These are phyloP conservation scores for Allantophomopsis cytisporea DNA, from an alignment of 2,329 filamentous ascomycete species.

Conservation along the genomic window DNA sequence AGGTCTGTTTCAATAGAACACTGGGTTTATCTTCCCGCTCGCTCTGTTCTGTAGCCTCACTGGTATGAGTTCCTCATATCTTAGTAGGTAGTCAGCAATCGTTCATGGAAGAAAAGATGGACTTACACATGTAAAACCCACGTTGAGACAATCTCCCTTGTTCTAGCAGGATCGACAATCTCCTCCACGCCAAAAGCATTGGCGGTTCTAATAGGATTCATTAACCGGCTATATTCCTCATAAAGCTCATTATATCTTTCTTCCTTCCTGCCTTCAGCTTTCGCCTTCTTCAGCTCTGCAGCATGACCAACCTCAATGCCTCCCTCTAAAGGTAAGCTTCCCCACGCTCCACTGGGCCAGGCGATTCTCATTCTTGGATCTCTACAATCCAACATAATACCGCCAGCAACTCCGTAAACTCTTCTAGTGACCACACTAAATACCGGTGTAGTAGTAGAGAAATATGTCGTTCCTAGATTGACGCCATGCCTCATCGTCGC, in stretches of 20 bases:
- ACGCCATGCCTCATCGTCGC: slow-evolving; percentile 54
- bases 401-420: slow-evolving; percentile 49
- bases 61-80: slow-evolving; percentile 13
- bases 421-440: slow-evolving; percentile 49
- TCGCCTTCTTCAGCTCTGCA: slow-evolving; percentile 41
- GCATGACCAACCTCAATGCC: slow-evolving; percentile 52
- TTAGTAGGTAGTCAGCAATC: background rate
- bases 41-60: slow-evolving; percentile 19
- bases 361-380: slow-evolving; percentile 46
- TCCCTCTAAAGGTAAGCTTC: slow-evolving; percentile 45
- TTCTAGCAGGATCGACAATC: slow-evolving; percentile 49
- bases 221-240: slow-evolving; percentile 43
- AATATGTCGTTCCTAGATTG: slow-evolving; percentile 46
- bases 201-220: slow-evolving; percentile 51
- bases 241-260: slow-evolving; percentile 41
- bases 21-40: slow-evolving; percentile 25
- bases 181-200: slow-evolving; percentile 51
- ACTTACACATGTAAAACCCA: slow-evolving; percentile 39
- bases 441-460: slow-evolving; percentile 45
- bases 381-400: slow-evolving; percentile 48
- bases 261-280: slow-evolving; percentile 32
- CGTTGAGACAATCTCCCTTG: slow-evolving; percentile 35
- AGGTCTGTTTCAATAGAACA: slow-evolving; percentile 17
- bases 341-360: slow-evolving; percentile 52
- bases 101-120: background rate